A percentile compares a stretch with the other conserved stretches of the same genome.
Evolutionary conservation across 2,329 filamentous ascomycete species (phyloP).

Genomic region (Aspergillus caelatus): DNA sequence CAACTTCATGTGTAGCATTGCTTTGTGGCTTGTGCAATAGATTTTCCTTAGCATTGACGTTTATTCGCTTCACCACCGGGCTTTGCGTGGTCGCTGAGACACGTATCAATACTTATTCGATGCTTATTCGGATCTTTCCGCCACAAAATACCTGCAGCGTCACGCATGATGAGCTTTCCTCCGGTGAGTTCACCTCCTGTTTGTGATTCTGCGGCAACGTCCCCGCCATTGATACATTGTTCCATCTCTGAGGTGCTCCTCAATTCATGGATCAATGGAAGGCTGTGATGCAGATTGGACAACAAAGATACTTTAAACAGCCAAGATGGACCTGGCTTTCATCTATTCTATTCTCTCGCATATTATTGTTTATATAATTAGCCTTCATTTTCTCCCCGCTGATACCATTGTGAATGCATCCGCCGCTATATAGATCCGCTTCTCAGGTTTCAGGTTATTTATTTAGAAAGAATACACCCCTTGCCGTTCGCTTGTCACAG

Average conservation of each 20-base stretch:
- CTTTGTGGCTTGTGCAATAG: slow-evolving; percentile 34
- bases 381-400: not conserved
- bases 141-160: slow-evolving; percentile 32
- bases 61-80: slow-evolving; percentile 36
- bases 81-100: slow-evolving; percentile 36
- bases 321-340: too few relatives aligned
- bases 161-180: slow-evolving; percentile 33
- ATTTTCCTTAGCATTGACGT: slow-evolving; percentile 36
- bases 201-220: slow-evolving; percentile 36
- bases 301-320: not conserved
- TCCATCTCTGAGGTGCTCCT: slow-evolving; percentile 35
- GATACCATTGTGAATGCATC: not conserved
- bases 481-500: too few relatives aligned
- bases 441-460: not conserved
- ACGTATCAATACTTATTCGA: not conserved
- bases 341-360: too few relatives aligned
- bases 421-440: not conserved
- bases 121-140: too few relatives aligned
- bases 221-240: slow-evolving; percentile 36
- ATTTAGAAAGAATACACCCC: not conserved
- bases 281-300: not conserved
- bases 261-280: slow-evolving; percentile 29
- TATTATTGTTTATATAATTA: not conserved
- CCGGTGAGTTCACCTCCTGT: slow-evolving; percentile 36
- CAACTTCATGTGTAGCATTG: slow-evolving; percentile 37